These are phyloP conservation scores for Nepenthes alata DNA, from an alignment of 179 eudicot genomes.

Conservation along the genomic window DNA sequence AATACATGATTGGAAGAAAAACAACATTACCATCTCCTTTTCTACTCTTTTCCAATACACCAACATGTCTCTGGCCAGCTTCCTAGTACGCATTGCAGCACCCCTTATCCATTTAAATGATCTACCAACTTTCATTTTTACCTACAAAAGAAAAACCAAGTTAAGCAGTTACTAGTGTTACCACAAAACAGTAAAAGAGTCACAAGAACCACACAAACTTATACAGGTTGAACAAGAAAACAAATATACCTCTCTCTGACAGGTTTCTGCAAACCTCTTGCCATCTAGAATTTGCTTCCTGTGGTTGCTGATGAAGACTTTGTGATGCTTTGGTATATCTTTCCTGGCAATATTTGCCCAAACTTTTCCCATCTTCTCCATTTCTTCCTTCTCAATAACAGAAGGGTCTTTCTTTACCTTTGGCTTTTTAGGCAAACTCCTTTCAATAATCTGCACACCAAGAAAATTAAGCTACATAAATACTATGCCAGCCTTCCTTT, in stretches of 20 bases:
- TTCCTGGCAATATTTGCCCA: conserved; percentile 77
- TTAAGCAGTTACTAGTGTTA: conserved; percentile 2
- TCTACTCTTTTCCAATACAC: conserved; percentile 93
- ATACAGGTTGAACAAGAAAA: background rate
- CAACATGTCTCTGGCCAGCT: conserved; percentile 86
- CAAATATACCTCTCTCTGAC: conserved; percentile 81
- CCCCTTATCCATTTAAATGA: conserved; percentile 77
- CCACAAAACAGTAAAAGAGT: background rate
- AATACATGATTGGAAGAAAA: background rate
- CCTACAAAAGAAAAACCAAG: conserved; percentile 33
- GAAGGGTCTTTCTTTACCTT: conserved; percentile 63
- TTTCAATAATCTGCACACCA: conserved; percentile 72
- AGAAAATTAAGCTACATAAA: conserved; percentile 6
- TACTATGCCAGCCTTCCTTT: conserved; percentile 4
- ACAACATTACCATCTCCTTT: conserved; percentile 78
- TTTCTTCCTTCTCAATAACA: conserved; percentile 77
- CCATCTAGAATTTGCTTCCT: conserved; percentile 70
- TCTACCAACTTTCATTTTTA: conserved; percentile 82
- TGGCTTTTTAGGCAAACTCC: conserved; percentile 64
- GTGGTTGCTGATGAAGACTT: conserved; percentile 45
- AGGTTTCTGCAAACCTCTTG: conserved; percentile 73
- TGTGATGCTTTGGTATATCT: conserved; percentile 77
- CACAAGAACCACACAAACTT: background rate
- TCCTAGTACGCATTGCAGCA: conserved; percentile 71
- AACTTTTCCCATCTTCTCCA: conserved; percentile 62